A percentile compares a stretch with the other conserved stretches of the same genome.
These are phyloP conservation scores for Rhizopogon vinicolor DNA, from an alignment of 768 basidiomycete species.

Conservation along the genomic window DNA sequence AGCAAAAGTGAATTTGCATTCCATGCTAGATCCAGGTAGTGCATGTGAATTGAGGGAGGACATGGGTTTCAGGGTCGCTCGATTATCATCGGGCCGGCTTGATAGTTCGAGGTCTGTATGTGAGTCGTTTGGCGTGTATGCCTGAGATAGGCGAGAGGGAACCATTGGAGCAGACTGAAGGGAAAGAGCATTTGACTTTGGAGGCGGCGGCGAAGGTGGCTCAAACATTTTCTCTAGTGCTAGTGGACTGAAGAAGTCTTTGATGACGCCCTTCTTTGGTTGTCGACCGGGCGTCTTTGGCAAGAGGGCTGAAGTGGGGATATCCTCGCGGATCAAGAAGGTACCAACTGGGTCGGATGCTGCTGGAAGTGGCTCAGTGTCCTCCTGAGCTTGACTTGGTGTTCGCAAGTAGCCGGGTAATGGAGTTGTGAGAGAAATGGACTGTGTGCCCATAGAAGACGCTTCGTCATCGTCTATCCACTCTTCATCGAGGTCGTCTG, in stretches of 20 bases:
- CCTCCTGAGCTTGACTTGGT: conserved; percentile 30
- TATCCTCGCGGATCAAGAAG: conserved; percentile 70
- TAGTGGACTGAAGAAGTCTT: conserved; percentile 85
- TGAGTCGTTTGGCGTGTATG: conserved; percentile 26
- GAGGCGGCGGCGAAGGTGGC: conserved; percentile 76
- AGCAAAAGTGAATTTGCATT: conserved; percentile 72
- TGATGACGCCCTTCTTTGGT: conserved; percentile 53
- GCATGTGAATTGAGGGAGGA: conserved; percentile 5
- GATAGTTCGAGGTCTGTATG: conserved; percentile 19
- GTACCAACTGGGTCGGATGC: conserved; percentile 50
- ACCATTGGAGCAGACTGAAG: conserved; percentile 24
- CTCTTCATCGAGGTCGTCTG: conserved; percentile 87
- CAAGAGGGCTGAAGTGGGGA: conserved; percentile 48
- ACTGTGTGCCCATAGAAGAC: conserved; percentile 38
- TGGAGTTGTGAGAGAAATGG: conserved; percentile 56
- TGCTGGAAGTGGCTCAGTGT: conserved; percentile 22
- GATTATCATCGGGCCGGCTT: conserved; percentile 9
- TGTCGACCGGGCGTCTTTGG: conserved; percentile 62
- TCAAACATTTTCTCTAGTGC: conserved; percentile 91
- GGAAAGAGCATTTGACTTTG: conserved; percentile 9
- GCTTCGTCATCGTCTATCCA: conserved; percentile 66
- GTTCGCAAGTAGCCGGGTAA: conserved; percentile 47
- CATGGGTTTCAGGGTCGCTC: conserved; percentile 3
- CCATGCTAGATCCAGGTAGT: conserved; percentile 28
- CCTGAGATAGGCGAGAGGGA: conserved; percentile 35